Base-by-base conservation (phyloP, 2,329 filamentous ascomycete genomes). In the Colletotrichum melonis region DNA sequence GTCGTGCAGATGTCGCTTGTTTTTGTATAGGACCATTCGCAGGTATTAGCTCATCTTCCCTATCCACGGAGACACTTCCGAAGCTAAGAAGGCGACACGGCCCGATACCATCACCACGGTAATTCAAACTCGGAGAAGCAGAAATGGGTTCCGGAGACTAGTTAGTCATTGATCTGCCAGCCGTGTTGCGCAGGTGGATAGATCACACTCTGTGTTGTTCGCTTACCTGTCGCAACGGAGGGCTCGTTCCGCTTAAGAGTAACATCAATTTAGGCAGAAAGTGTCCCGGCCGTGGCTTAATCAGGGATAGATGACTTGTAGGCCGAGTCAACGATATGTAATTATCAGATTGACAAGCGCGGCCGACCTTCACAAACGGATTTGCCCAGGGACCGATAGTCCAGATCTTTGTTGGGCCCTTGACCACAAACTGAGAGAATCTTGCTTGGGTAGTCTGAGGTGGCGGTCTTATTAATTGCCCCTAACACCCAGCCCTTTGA, bases 251-350 rank as follows among this genome's bases (percentile, higher is more conserved):
- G 66, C 14, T 12, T 2, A 14, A 46, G 5, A n/a, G 16, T 16
- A 52, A 30, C 2, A 1, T 4, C 7, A 12, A 69, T 65, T 69
- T 69, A 69, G 67, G 60, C 67, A 62, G 28, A 69, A 65, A 28
- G n/a, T 26, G 22, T 26, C 9, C 6, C 28, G 5, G 14, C 35
- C 22, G 30, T 11, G 6, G 42, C 6, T 9, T 8, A n/a, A 6
- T 49, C 19, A 49, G 5, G 2, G 8, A n/a, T 19, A 9, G 4
- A 49, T 9, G 42, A 5, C 16, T 8, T 19, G 19, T 3, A 49
- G 4, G 2, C 16, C n/a, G 7, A n/a, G 6, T n/a, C 16, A 49
- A 8, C 0, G 3, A 16, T 19, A 16, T 42, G 14, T 42, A 8
- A 7, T 38, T 16, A 1, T 38, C 35, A 6, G 5, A 38, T 14